Evolutionary conservation across 306 rosid genomes (phyloP), one percentile per base, ranked within the genome.

Genomic region (Vicia villosa): DNA sequence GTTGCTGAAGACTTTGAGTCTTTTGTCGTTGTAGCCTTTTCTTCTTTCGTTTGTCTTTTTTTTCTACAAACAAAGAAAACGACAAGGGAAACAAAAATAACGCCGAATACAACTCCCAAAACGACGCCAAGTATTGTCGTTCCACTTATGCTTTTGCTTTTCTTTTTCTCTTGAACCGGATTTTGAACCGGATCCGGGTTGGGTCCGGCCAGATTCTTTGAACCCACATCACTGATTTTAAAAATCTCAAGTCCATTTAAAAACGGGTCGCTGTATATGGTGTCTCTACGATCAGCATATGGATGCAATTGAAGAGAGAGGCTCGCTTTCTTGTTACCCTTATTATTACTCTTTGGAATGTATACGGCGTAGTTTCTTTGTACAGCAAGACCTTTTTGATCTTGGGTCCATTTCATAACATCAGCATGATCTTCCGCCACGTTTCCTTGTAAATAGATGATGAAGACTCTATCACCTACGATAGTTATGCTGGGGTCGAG

Each of bases 181-280:
- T 0, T 0, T n/a, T 47, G 73, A 43, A 10, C 4, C 24, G 76
- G 66, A 11, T 82, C 84, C 0, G 89, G 88, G 14, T 72, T 85
- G 0, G 59, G 41, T 5, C 88, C 85, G 1, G 67, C 90, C 0
- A 88, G 88, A 22, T 34, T 85, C 1, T 67, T 54, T 0, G 4
- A 41, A 0, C 0, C 10, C 0, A 2, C 0, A 8, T 74, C 34
- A 3, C 69, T 85, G 8, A 85, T 30, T 55, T 85, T 88, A 80
- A 88, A 83, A 0, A 88, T 79, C 60, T 88, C 93, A 0, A 83
- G 36, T 0, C 93, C 93, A 28, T 81, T 87, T 56, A 87, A 57
- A 45, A 85, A 30, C 0, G 78, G 78, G n/a, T 85, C 73, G 0
- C 2, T 11, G 59, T 0, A 71, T 1, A 0, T 0, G 0, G 67